Evolutionary conservation across 306 rosid species (phyloP).

Genomic region (Lithocarpus polystachyus): DNA sequence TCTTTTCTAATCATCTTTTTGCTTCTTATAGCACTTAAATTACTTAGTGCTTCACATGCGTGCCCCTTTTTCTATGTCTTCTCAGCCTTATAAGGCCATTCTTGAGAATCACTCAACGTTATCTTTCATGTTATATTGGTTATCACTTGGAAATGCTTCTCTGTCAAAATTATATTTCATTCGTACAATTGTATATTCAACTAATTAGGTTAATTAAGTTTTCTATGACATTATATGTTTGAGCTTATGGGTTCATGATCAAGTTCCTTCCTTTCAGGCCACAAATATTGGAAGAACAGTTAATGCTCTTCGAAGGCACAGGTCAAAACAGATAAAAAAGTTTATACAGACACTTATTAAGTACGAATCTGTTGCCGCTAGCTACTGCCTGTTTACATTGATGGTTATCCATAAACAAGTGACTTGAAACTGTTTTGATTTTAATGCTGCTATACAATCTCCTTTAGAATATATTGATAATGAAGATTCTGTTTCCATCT

Average conservation of each 20-base stretch:
- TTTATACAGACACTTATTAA: neutral
- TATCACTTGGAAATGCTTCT: neutral
- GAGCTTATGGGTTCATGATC: neutral
- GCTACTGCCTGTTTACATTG: neutral
- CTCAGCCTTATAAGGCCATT: neutral
- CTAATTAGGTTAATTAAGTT: neutral
- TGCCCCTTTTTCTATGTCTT: neutral
- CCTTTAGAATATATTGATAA: neutral
- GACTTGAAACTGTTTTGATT: neutral
- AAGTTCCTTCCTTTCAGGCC: constrained; percentile 12
- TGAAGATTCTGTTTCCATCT: neutral
- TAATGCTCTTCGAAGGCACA: constrained; percentile 13
- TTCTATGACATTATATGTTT: neutral
- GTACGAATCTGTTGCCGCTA: constrained; percentile 12
- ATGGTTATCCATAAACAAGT: neutral
- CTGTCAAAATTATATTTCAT: neutral
- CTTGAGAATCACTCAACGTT: neutral
- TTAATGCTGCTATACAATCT: neutral
- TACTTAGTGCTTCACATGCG: neutral
- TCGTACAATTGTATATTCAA: neutral
- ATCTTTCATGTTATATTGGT: neutral
- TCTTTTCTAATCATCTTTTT: neutral
- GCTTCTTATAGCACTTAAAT: neutral
- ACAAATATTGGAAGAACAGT: constrained; percentile 24
- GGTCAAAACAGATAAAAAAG: constrained; percentile 20